Conservation (phyloP, 2,329 filamentous ascomycete genomes). For the Periglandula ipomoeae region DNA sequence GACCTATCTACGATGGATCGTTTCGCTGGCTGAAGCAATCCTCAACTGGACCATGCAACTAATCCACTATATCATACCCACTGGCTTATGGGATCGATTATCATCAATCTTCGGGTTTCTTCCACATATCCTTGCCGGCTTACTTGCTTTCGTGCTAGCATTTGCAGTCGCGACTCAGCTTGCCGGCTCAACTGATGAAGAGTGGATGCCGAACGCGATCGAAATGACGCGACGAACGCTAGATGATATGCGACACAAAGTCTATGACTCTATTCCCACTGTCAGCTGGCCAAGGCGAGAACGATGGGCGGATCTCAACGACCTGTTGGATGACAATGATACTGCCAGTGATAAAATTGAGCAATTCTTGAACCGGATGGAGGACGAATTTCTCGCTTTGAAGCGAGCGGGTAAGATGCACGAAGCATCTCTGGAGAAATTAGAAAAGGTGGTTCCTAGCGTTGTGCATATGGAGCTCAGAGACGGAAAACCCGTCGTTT, state of each 20-base stretch:
- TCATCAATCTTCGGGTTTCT: slow-evolving; percentile 7
- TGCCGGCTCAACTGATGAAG: slow-evolving; percentile 1
- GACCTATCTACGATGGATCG: slow-evolving; percentile 20
- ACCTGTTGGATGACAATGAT: slow-evolving; percentile 13
- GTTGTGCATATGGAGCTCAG: slow-evolving; percentile 44
- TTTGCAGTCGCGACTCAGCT: slow-evolving; percentile 7
- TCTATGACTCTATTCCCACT: slow-evolving; percentile 17
- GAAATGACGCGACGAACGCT: slow-evolving; percentile 6
- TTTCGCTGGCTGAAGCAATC: slow-evolving; percentile 14
- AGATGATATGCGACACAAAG: slow-evolving; percentile 8
- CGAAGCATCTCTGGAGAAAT: slow-evolving; percentile 27
- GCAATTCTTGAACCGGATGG: slow-evolving; percentile 17
- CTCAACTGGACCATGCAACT: slow-evolving; percentile 13
- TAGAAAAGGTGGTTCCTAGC: slow-evolving; percentile 45
- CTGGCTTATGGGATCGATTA: slow-evolving; percentile 7
- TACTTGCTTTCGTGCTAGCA: slow-evolving; percentile 6
- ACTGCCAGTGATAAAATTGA: slow-evolving; percentile 13
- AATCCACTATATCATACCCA: slow-evolving; percentile 9
- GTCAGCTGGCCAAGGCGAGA: slow-evolving; percentile 18
- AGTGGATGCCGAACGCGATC: slow-evolving; percentile 6
- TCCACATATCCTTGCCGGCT: slow-evolving; percentile 5
- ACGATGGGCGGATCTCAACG: slow-evolving; percentile 12
- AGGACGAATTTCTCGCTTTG: slow-evolving; percentile 21
- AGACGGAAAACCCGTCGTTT: slow-evolving; percentile 44
- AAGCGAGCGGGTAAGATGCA: slow-evolving; percentile 24